Percentiles rank a stretch among this genome's conserved stretches.
Conservation (phyloP, 495 filamentous ascomycete genomes). For the Extremus antarcticus region DNA sequence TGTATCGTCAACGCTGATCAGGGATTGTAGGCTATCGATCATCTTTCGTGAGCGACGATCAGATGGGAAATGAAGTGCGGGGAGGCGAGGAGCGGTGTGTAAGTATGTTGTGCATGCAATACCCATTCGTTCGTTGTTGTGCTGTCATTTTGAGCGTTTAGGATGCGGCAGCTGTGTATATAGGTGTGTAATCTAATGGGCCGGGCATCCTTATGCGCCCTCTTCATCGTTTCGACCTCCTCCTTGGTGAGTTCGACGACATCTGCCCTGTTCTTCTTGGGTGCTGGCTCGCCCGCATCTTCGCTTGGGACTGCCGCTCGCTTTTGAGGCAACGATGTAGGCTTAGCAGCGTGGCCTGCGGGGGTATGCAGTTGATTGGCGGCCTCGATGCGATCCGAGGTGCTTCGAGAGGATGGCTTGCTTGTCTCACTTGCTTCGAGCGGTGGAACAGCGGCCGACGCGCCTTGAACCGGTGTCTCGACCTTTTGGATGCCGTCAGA, state of each 20-base stretch:
- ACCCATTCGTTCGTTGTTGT: neutral
- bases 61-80: no score
- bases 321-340: no score
- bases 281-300: neutral
- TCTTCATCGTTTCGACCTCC: neutral
- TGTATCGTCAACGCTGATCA: no score
- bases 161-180: neutral
- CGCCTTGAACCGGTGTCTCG: no score
- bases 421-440: no score
- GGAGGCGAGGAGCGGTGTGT: no score
- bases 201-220: neutral
- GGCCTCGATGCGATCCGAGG: no score
- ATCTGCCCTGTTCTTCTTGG: slow-evolving; percentile 4
- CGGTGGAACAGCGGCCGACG: no score
- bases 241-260: neutral
- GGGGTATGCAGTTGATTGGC: no score
- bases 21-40: neutral
- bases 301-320: neutral
- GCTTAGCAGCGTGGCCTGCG: no score
- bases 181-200: neutral
- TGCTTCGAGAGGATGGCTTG: no score
- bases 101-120: neutral
- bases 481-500: no score
- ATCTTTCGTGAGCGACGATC: neutral
- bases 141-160: neutral